Base-by-base conservation (phyloP, 768 basidiomycete genomes). In the Pseudohyphozyma bogoriensis region DNA sequence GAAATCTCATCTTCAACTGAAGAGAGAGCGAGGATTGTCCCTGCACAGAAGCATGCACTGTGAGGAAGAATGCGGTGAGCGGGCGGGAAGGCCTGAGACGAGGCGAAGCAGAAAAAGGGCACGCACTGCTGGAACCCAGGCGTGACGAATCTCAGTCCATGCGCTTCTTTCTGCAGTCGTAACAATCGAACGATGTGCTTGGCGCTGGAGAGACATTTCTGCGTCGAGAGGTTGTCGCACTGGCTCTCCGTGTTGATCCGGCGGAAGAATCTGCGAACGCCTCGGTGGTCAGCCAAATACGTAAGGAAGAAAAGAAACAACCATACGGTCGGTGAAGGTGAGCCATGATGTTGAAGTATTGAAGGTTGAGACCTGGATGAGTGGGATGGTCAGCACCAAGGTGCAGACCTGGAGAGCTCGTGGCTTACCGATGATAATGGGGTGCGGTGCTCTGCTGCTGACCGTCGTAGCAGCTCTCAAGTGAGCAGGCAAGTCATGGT, bases 11-110 rank as follows among this genome's bases (percentile, higher is more conserved):
- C 60, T n/a, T 65, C 60, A 39, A 62, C 45, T 12, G 64, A 60
- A 1, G 60, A 58, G 46, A 65, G 58, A 8, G 64, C 64, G n/a
- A 65, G 55, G 28, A 65, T 58, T 31, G 64, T 65, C 1, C 64
- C 64, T 16, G 60, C 54, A 51, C 50, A 62, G 55, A 65, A 65
- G 13, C 59, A 56, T 31, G 56, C 46, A 35, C 63, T 64, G 55
- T 20, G 16, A 18, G 16, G 20, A 15, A 29, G 28, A 44, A 6
- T 22, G 12, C 22, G 42, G 3, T 22, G 7, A n/a, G 18, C 12
- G 4, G 28, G 18, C 6, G 16, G 52, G 28, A 8, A 46, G 45
- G 16, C 4, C 11, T 4, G n/a, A 15, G 9, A 11, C 12, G 39
- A 29, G 9, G 20, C 44, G 18, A 32, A 20, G 16, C 15, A n/a